Evolutionary conservation across 2,329 filamentous ascomycete species (phyloP), one percentile per base, ranked within the genome.

Genomic region (Lachnellula cervina): DNA sequence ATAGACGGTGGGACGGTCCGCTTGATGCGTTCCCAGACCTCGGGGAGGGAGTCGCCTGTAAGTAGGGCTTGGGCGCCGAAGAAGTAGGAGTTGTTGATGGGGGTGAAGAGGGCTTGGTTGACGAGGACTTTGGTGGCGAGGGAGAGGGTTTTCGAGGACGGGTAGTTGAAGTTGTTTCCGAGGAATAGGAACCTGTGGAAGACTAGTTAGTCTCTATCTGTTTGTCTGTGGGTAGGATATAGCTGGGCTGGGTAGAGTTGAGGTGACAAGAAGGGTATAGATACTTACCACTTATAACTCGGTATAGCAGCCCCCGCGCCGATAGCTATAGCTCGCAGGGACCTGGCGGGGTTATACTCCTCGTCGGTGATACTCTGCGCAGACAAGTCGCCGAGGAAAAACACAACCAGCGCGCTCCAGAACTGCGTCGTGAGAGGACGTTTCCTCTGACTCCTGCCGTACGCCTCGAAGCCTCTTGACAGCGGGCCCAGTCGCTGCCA

Each of bases 81-180:
- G 74, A 96, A 96, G 71, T 89, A 90, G 23, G 82, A 79, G 72
- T 89, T 93, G 76, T 95, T 95, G 9, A 88, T 66, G 1, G 93
- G 90, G 1, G 92, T 90, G 74, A 95, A 96, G 64, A 84, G 74
- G 13, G 81, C 70, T 73, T 97, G 92, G 72, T 91, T 94, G 38
- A 97, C 79, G 42, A 80, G 69, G 56, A 96, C 89, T 73, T 96
- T 96, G 54, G 84, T 83, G 32, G 78, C 77, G 34, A 97, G 78
- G 2, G 88, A 91, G 49, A 89, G 72, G 38, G 81, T 64, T 63
- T 85, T 86, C 32, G 88, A 92, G 7, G 82, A 21, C 21, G 21
- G 64, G 72, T 89, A 96, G 74, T 96, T 96, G 80, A 96, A 96
- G 72, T 85, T 80, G 57, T 82, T 78, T 43, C 88, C 86, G 14